Evolutionary conservation across 805 yeast species (phyloP), one percentile per base, ranked within the genome.

Genomic region (Candida lessepsii): DNA sequence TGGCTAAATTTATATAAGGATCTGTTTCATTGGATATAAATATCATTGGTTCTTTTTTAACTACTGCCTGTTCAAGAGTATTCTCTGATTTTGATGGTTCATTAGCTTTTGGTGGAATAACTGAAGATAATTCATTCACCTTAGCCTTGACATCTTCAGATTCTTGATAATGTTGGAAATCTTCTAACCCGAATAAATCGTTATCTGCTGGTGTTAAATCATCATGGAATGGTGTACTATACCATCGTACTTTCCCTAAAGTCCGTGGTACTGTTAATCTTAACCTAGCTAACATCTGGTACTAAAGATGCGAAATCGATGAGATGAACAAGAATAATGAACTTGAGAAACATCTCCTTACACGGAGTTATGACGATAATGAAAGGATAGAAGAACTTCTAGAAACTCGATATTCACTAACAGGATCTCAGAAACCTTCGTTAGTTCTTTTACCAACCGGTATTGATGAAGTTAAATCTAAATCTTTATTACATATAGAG

Each of bases 1-100:
- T 52, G 1, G 96, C 88, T 11, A 93, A 65, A 54, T 93, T 93
- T 37, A 78, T 51, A 52, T 70, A 80, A 1, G 98, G 98, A 50
- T 84, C 74, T 2, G 64, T 56, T 9, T 83, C 66, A 18, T 63
- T 63, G 0, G 96, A 79, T 0, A 82, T 56, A 24, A 86, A 69
- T 1, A 81, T 66, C 14, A 81, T 61, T 4, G 87, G 82, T n/a
- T 52, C 49, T 19, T 50, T 42, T 13, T 36, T 27, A 9, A 28
- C 7, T 3, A 21, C 46, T 2, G 46, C 42, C 10, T 60, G 53
- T 15, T 44, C 45, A 9, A 39, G 20, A 5, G 20, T 24, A 4
- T 16, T 24, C 13, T 32, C 8, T 32, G 8, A 36, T 19, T 25
- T 43, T 35, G 17, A 13, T 18, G 9, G 32, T 16, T 9, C 17